Evolutionary conservation across 305 asterid genomes (phyloP).

Genomic region (Nicotiana rustica): DNA sequence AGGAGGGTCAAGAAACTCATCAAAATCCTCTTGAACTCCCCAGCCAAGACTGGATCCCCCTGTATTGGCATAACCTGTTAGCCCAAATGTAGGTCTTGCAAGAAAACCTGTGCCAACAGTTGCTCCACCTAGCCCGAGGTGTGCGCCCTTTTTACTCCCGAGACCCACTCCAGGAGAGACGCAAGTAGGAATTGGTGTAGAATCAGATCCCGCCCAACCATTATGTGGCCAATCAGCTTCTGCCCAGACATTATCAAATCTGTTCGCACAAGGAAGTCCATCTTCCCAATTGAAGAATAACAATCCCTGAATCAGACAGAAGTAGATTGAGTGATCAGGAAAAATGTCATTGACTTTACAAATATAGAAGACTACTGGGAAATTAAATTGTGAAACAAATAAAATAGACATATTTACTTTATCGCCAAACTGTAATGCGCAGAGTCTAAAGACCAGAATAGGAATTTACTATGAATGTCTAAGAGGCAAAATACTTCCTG

Average conservation of each 20-base stretch:
- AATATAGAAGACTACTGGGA: not conserved
- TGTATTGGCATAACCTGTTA: constrained; percentile 68
- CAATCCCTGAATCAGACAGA: constrained; percentile 74
- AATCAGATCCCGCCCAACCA: constrained; percentile 91
- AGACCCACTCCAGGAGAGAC: constrained; percentile 89
- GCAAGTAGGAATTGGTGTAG: constrained; percentile 76
- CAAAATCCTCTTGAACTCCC: constrained; percentile 90
- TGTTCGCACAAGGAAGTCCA: constrained; percentile 58
- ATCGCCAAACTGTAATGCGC: not conserved
- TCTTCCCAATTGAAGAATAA: constrained; percentile 89
- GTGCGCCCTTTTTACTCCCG: constrained; percentile 74
- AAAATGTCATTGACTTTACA: constrained; percentile 13
- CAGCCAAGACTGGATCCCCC: constrained; percentile 81
- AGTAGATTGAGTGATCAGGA: constrained; percentile 19
- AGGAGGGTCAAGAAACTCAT: constrained; percentile 86
- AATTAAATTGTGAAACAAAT: constrained; percentile 21
- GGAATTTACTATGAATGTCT: not conserved
- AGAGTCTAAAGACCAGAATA: not conserved
- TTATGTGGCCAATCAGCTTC: constrained; percentile 96
- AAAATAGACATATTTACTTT: constrained; percentile 27
- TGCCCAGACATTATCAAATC: constrained; percentile 83
- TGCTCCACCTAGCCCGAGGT: constrained; percentile 89
- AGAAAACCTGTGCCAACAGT: constrained; percentile 67
- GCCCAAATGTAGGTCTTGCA: constrained; percentile 66
- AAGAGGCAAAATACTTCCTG: not conserved